Percentiles rank a stretch among this genome's conserved stretches.
Conservation (phyloP, 768 basidiomycete species). For the Kwoniella mangroviensis region DNA sequence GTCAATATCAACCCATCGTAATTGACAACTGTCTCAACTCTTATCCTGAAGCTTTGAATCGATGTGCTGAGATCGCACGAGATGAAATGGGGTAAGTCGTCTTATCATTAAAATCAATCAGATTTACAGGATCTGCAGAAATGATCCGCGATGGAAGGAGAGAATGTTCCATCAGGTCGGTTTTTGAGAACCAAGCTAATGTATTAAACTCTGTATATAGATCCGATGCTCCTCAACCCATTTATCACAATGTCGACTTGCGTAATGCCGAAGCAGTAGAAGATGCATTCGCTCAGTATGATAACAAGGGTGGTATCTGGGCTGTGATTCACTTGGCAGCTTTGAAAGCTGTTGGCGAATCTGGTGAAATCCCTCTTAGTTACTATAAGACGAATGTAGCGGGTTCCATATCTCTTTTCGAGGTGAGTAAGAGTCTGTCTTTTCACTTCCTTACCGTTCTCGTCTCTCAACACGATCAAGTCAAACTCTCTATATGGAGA, state of each 20-base stretch:
- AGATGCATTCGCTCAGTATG: constrained; percentile 77
- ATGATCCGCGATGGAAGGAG: neutral
- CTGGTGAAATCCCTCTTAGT: constrained; percentile 84
- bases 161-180: neutral
- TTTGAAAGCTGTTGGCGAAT: constrained; percentile 97
- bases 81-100: constrained; percentile 67
- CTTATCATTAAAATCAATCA: no score
- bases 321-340: constrained; percentile 96
- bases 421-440: constrained; percentile 48
- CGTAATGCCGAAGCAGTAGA: constrained; percentile 73
- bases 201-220: constrained; percentile 22
- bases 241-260: constrained; percentile 68
- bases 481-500: no score
- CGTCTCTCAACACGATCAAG: no score
- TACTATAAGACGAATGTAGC: constrained; percentile 95
- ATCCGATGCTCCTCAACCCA: constrained; percentile 43
- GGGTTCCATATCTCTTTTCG: constrained; percentile 80
- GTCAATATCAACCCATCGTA: constrained; percentile 88
- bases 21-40: constrained; percentile 97
- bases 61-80: constrained; percentile 74
- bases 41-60: constrained; percentile 71
- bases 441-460: neutral
- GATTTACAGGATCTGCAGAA: neutral
- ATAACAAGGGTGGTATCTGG: constrained; percentile 86
- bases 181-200: neutral